Evolutionary conservation across 257 asterid genomes (phyloP).

Genomic region (Penstemon barbatus): DNA sequence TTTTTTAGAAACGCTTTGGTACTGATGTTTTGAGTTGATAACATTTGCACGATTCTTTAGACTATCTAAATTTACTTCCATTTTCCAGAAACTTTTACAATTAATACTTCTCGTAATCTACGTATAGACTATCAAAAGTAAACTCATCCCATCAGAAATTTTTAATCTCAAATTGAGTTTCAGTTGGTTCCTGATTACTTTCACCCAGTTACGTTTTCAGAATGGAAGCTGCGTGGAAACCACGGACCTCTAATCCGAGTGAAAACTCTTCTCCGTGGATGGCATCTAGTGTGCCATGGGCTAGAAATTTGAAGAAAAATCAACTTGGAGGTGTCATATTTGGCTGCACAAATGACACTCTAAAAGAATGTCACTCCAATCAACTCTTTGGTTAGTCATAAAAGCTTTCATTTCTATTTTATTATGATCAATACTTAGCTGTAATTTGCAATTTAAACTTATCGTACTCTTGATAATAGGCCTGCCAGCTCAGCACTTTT

Average conservation of each 20-base stretch:
- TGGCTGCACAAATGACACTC: constrained; percentile 43
- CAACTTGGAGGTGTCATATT: constrained; percentile 55
- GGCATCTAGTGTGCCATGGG: constrained; percentile 9
- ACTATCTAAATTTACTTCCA: not conserved
- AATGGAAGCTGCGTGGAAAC: constrained; percentile 36
- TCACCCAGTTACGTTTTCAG: constrained; percentile 37
- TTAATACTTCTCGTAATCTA: not conserved
- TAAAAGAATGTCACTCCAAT: constrained; percentile 35
- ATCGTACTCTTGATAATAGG: constrained; percentile 44
- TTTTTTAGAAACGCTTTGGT: not conserved
- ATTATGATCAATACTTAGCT: not conserved
- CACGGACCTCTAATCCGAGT: constrained; percentile 13
- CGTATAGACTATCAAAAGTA: not conserved
- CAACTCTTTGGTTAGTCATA: constrained; percentile 53
- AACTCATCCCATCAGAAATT: no score
- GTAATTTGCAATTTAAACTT: constrained; percentile 19
- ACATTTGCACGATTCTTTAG: constrained; percentile 7
- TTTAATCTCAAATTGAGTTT: constrained; percentile 7
- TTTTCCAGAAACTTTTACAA: not conserved
- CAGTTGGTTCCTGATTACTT: constrained; percentile 11
- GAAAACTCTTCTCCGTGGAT: constrained; percentile 24
- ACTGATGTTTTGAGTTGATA: constrained; percentile 6
- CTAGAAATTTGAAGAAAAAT: constrained; percentile 39
- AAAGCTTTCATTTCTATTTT: constrained; percentile 7
- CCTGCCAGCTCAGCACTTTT: constrained; percentile 62